phyloP scores from a whole-genome alignment of 768 basidiomycete species.

The Rhodosporidiobolus sp. region DNA sequence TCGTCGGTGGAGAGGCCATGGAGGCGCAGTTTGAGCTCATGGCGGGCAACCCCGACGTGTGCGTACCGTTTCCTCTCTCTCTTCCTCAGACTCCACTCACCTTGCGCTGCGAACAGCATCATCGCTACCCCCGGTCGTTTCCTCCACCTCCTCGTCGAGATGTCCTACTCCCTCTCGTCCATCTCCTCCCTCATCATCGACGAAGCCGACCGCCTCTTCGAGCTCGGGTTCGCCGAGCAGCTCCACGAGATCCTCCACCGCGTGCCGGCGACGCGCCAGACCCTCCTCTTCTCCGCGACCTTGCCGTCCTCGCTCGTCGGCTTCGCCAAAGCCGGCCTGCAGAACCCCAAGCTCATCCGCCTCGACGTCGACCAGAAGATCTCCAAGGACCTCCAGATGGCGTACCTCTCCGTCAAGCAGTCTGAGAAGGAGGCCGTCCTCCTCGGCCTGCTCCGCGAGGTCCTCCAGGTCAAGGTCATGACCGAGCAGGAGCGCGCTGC shows the following conservation, averaged over 20 bases:
- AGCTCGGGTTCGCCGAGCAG: conserved; percentile 93
- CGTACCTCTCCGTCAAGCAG: conserved; percentile 87
- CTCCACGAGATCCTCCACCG: conserved; percentile 87
- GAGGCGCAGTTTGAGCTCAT: conserved; percentile 97
- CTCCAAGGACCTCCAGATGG: conserved; percentile 86
- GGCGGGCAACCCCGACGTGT: conserved; percentile 91
- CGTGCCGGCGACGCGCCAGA: conserved; percentile 80
- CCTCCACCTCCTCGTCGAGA: conserved; percentile 93
- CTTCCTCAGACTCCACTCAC: background rate
- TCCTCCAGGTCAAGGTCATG: conserved; percentile 71
- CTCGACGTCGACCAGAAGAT: conserved; percentile 95
- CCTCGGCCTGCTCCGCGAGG: conserved; percentile 75
- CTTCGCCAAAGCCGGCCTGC: conserved; percentile 94
- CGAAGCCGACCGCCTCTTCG: conserved; percentile 95
- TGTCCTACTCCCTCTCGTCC: conserved; percentile 84
- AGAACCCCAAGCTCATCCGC: conserved; percentile 90
- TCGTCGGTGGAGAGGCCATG: conserved; percentile 92
- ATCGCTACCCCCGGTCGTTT: conserved; percentile 97
- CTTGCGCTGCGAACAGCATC: conserved; percentile 57
- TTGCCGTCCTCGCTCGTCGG: conserved; percentile 92
- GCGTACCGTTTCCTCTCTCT: conserved; percentile 49
- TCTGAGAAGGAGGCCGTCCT: conserved; percentile 92
- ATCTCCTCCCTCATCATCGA: conserved; percentile 92
- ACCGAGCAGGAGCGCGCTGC: conserved; percentile 32
- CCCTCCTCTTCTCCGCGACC: conserved; percentile 92